Base-by-base conservation (phyloP, 148 eudicot genomes). In the Gaultheria prostrata region DNA sequence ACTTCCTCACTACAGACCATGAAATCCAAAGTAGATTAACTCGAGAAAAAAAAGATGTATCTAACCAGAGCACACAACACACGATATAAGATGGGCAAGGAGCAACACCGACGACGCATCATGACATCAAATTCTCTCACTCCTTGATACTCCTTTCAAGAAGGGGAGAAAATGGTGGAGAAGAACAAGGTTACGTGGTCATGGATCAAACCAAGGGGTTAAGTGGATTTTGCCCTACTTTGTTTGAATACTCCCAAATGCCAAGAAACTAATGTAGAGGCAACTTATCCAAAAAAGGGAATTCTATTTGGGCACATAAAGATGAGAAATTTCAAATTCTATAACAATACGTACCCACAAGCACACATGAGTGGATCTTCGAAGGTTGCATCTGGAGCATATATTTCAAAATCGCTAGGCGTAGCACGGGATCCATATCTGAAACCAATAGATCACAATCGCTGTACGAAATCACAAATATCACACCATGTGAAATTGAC, bases 311-410 rank as follows among this genome's bases (percentile, higher is more conserved):
- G 11, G 20, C 4, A 45, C 6, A 67, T 20, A 82, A 2, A 2
- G 17, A 83, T 0, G 54, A 26, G 43, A 35, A 75, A 13, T 20
- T 24, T 32, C n/a, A 59, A 72, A 49, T 26, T 15, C 26, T 24
- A 76, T 45, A 26, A 10, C 13, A 7, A 21, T 5, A 82, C 87
- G 61, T 91, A 94, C 98, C 98, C 96, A 43, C 86, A 87, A 82
- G 96, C 98, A 84, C 91, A 65, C 96, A 93, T 93, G 35, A 94
- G 94, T 6, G 95, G 98, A 71, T 94, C 98, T 86, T 94, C 98
- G 81, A 94, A 94, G 26, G 93, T 92, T 59, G 98, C 98, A 89
- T 93, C 61, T 0, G 91, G 90, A 46, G 94, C 93, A 84, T 94
- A 94, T 72, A 94, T 94, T 82, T 94, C 95, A 81, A 92, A 93